Conservation (phyloP, 2,329 filamentous ascomycete genomes). For the Elsinoe ampelina region DNA sequence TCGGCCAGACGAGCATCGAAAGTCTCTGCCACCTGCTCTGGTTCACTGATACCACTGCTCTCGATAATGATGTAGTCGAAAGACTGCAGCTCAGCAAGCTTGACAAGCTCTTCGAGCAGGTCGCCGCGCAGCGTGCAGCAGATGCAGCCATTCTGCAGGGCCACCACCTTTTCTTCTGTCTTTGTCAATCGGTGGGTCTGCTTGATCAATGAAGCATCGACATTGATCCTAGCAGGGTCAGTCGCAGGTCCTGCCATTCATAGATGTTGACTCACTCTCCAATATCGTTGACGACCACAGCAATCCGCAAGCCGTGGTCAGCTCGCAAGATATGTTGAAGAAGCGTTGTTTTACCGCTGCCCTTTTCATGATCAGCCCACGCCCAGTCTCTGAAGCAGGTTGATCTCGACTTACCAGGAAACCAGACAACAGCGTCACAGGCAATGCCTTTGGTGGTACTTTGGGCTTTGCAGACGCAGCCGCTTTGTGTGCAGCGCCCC, state of each 20-base stretch:
- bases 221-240: constrained; percentile 19
- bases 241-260: neutral
- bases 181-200: constrained; percentile 25
- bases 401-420: constrained; percentile 40
- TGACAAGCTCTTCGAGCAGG: constrained; percentile 59
- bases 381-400: neutral
- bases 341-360: constrained; percentile 62
- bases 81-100: constrained; percentile 50
- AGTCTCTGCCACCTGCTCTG: constrained; percentile 64
- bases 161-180: constrained; percentile 27
- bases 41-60: constrained; percentile 63
- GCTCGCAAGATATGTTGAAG: constrained; percentile 59
- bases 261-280: constrained; percentile 21
- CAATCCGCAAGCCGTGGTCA: constrained; percentile 58
- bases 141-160: constrained; percentile 50
- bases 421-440: constrained; percentile 52
- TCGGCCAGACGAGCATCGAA: constrained; percentile 50
- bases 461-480: constrained; percentile 6
- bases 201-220: constrained; percentile 23
- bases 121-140: constrained; percentile 67
- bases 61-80: constrained; percentile 67
- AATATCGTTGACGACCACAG: constrained; percentile 67
- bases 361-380: constrained; percentile 32
- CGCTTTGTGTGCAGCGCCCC: neutral
- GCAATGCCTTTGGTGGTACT: constrained; percentile 32